These are phyloP conservation scores for Eimeria zaria DNA, from an alignment of 169 alveolate species.

Conservation along the genomic window DNA sequence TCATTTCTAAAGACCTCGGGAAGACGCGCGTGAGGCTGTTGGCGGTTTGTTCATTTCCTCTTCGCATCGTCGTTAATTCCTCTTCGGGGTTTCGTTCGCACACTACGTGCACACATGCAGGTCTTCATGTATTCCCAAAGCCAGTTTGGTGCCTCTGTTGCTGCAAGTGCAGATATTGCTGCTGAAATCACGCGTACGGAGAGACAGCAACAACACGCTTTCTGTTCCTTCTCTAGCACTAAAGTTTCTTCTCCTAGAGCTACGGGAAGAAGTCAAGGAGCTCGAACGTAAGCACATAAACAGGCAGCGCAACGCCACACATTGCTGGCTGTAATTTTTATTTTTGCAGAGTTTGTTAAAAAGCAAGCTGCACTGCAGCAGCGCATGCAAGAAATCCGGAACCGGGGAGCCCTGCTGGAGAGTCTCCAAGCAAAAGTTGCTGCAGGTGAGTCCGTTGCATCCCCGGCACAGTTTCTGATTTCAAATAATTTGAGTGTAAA, in stretches of 20 bases:
- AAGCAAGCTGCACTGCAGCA: slow-evolving; percentile 32
- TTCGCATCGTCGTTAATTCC: neutral
- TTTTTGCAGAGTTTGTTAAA: neutral
- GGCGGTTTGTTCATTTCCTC: neutral
- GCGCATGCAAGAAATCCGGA: slow-evolving; percentile 43
- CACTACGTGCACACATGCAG: neutral
- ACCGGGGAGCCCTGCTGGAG: slow-evolving; percentile 45
- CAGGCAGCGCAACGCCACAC: neutral
- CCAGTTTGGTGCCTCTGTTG: slow-evolving; percentile 51
- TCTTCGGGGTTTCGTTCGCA: neutral
- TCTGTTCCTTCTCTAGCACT: neutral
- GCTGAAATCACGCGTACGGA: neutral
- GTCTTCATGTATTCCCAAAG: slow-evolving; percentile 79
- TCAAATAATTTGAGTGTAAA: neutral
- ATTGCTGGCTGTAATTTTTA: neutral
- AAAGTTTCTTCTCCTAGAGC: neutral
- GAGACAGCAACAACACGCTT: neutral
- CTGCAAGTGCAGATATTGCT: neutral
- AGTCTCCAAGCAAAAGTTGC: slow-evolving; percentile 19
- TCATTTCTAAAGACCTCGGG: slow-evolving; percentile 77
- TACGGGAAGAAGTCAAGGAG: slow-evolving; percentile 30
- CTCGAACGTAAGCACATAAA: slow-evolving; percentile 10
- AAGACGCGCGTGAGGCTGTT: slow-evolving; percentile 57
- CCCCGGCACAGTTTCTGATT: neutral
- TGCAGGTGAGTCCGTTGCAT: neutral